Conservation (phyloP, 2,329 filamentous ascomycete species). For the Trichophyton schoenleinii region DNA sequence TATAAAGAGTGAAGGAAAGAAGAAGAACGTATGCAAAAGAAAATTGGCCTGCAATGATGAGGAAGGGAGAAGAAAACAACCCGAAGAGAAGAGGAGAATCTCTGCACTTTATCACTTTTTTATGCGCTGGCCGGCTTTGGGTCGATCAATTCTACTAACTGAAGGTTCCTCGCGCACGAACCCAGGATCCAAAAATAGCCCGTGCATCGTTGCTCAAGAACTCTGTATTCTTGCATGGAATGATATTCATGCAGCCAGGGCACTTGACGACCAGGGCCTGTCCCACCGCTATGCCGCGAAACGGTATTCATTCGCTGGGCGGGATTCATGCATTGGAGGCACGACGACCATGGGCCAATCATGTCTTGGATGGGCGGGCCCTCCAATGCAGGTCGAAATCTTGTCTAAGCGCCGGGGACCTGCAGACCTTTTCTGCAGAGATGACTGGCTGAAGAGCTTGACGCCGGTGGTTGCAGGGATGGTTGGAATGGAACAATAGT, state of each 20-base stretch:
- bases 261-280: background rate
- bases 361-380: too few relatives aligned
- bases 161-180: background rate
- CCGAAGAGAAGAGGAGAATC: background rate
- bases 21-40: background rate
- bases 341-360: background rate
- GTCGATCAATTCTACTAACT: background rate
- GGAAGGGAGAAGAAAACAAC: background rate
- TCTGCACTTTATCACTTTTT: background rate
- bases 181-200: background rate
- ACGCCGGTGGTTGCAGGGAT: background rate
- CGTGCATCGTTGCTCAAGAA: background rate
- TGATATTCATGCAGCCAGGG: background rate
- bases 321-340: background rate
- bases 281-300: background rate
- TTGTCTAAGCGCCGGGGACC: background rate
- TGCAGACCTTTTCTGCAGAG: background rate
- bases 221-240: background rate
- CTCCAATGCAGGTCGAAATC: background rate
- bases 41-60: background rate
- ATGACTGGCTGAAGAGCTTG: background rate
- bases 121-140: background rate
- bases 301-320: background rate
- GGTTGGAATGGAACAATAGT: background rate
- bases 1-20: background rate